Evolutionary conservation across 2,329 filamentous ascomycete genomes (phyloP), one percentile per base, ranked within the genome.

Genomic region (Alternaria alternata): DNA sequence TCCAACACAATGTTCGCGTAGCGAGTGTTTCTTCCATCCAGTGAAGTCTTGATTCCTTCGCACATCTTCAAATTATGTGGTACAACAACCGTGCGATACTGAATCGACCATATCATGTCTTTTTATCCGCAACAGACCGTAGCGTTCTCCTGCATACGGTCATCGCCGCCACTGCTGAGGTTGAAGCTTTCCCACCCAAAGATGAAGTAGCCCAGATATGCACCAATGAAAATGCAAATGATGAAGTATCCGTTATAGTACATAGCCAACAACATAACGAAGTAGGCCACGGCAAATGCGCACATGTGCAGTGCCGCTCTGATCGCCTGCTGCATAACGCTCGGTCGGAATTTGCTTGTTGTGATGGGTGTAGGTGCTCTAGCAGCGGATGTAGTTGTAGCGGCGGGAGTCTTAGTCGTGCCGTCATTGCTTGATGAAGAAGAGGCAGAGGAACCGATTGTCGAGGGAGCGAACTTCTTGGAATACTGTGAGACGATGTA

Each of bases 231-330:
- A 57, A 78, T 78, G 54, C 73, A 78, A 18, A 78, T 76, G 52
- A 93, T 91, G 65, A 95, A 84, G 78, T 93, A 95, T 11, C 82
- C 85, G 59, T 89, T 89, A 75, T 85, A 89, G 68, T 88, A 89
- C 87, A 89, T 89, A 3, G 86, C 86, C 24, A 89, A 73, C 80
- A 91, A 78, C 91, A 95, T 94, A 69, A 94, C 78, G 69, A 94
- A 89, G 75, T 94, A 96, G 2, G 90, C 91, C 2, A 93, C 86
- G 0, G 88, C 88, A 72, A 95, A 94, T 70, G 92, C 90, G 2
- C 87, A 56, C 82, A 89, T 88, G 69, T 94, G 90, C n/a, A 95
- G 75, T 6, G 89, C 66, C 0, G 91, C 89, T 7, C 91, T 85
- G 4, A 92, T 74, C 0, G 84, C 80, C 72, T 94, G 91, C 75